Evolutionary conservation across 345 rosid species (phyloP).

Genomic region (Populus ilicifolia): DNA sequence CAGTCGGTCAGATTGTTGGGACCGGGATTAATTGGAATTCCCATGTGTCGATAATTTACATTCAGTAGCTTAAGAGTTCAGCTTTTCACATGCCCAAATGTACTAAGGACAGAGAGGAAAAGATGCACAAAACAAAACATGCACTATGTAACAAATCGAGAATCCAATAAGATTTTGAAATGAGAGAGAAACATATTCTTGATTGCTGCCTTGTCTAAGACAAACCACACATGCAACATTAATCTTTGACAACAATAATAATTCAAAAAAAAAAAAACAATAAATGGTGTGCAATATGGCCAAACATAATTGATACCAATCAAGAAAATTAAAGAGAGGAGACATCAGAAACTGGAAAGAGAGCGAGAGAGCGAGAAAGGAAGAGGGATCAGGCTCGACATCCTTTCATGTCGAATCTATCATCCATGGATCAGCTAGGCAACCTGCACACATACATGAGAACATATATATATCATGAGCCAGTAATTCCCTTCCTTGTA

Average conservation of each 20-base stretch:
- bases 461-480: conserved; percentile 7
- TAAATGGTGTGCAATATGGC: conserved; percentile 27
- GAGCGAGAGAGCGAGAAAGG: neutral
- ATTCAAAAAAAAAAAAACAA: neutral
- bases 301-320: conserved; percentile 19
- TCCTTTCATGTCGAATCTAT: conserved; percentile 54
- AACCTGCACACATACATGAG: conserved; percentile 31
- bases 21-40: neutral
- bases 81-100: neutral
- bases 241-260: neutral
- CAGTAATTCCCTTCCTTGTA: neutral
- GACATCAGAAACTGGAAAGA: neutral
- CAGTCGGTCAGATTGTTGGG: neutral
- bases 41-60: neutral
- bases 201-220: conserved; percentile 17
- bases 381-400: conserved; percentile 27
- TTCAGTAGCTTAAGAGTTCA: neutral
- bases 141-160: neutral
- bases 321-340: neutral
- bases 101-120: neutral
- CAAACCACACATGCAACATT: conserved; percentile 17
- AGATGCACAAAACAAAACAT: neutral
- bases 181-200: conserved; percentile 6
- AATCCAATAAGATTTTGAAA: neutral
- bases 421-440: conserved; percentile 19